Conservation (phyloP, 1,284 basidiomycete species). For the Puccinia hordei region DNA sequence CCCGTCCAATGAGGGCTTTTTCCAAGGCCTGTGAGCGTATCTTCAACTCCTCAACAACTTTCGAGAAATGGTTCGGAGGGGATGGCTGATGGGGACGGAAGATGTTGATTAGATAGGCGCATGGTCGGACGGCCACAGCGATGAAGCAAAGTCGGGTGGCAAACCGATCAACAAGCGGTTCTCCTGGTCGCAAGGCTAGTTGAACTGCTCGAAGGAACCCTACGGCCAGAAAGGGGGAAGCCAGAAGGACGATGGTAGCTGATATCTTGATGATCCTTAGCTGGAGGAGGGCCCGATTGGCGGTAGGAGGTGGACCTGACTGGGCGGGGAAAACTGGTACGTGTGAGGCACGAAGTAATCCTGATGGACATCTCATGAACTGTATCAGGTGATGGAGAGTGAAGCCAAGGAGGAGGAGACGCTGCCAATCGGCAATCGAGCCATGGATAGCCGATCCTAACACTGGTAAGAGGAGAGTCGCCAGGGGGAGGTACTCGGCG, state of each 20-base stretch:
- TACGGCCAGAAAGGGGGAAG: conserved; percentile 26
- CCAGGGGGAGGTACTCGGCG: conserved; percentile 32
- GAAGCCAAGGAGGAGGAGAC: conserved; percentile 22
- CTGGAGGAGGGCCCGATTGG: conserved; percentile 10
- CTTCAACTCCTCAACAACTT: conserved; percentile 7
- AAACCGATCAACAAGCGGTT: conserved; percentile 26
- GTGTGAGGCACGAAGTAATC: conserved; percentile 12
- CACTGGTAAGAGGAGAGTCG: neutral
- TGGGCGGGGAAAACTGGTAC: neutral
- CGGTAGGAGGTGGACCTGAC: neutral
- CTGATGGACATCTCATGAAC: conserved; percentile 34
- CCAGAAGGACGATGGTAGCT: conserved; percentile 7
- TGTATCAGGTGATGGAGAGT: conserved; percentile 26
- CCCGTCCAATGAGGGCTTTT: neutral
- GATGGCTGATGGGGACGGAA: neutral
- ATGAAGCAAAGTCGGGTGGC: conserved; percentile 18
- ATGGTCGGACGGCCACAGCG: conserved; percentile 22
- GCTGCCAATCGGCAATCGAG: conserved; percentile 29
- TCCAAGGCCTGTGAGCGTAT: neutral
- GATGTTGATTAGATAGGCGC: conserved; percentile 4
- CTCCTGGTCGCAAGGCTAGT: conserved; percentile 21
- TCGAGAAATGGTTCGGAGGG: neutral
- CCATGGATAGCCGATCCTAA: conserved; percentile 24
- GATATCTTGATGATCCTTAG: conserved; percentile 9
- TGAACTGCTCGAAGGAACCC: conserved; percentile 17